Conservation (phyloP, 305 asterid genomes). For the Fraxinus velutina region DNA sequence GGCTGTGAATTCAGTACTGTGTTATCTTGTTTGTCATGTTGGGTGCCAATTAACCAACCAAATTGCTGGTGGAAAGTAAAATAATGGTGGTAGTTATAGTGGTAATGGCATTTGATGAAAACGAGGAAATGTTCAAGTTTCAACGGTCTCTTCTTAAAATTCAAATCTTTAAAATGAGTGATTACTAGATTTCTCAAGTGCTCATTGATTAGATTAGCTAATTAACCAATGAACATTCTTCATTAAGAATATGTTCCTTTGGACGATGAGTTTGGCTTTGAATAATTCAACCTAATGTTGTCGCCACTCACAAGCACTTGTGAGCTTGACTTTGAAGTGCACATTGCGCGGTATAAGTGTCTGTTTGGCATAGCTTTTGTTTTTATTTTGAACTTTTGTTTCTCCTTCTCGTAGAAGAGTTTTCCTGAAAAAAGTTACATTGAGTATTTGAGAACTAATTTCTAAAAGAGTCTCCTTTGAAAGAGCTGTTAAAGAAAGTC, state of each 20-base stretch:
- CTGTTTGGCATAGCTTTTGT: not conserved
- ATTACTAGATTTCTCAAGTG: not conserved
- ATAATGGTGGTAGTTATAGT: not conserved
- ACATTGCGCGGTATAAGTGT: not conserved
- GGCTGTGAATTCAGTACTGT: not conserved
- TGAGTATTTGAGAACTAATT: not conserved
- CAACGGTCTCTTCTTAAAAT: not conserved
- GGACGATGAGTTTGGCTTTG: not conserved
- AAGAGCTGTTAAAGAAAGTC: not conserved
- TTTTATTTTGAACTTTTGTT: too few relatives aligned
- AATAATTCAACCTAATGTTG: not conserved
- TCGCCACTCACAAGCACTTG: not conserved
- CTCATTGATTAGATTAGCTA: not conserved
- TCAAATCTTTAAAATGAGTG: not conserved
- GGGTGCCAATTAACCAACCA: not conserved
- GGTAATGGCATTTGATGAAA: slow-evolving; percentile 2
- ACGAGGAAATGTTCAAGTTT: not conserved
- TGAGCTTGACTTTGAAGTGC: not conserved
- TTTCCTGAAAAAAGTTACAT: too few relatives aligned
- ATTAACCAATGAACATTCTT: not conserved
- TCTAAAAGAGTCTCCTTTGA: too few relatives aligned
- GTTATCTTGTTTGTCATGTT: not conserved
- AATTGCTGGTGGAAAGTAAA: not conserved
- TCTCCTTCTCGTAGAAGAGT: not conserved
- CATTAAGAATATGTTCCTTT: not conserved